Evolutionary conservation across 2,329 filamentous ascomycete genomes (phyloP).

Genomic region (Aureobasidium sp.): DNA sequence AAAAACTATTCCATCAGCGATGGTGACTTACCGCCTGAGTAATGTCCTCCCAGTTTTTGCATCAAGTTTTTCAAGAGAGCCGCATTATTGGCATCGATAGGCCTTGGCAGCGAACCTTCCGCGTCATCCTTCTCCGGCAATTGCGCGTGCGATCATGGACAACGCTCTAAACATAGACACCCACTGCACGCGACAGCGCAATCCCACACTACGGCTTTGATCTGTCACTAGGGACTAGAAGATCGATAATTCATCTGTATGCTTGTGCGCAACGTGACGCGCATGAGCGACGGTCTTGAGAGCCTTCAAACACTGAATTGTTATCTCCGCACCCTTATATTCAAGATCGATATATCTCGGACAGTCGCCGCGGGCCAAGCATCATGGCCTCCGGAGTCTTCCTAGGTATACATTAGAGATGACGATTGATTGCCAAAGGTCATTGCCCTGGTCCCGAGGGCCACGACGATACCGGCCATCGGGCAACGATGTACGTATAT

Average conservation of each 20-base stretch:
- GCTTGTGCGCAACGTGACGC: neutral
- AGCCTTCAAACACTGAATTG: neutral
- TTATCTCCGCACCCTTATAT: neutral
- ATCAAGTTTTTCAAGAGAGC: neutral
- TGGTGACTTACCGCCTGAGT: neutral
- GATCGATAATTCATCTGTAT: neutral
- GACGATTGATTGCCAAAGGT: neutral
- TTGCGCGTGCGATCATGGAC: neutral
- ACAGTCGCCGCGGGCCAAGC: constrained; percentile 5
- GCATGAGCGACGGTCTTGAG: neutral
- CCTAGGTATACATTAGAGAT: neutral
- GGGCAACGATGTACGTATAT: neutral
- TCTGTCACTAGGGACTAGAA: neutral
- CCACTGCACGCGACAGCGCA: neutral
- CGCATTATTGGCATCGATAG: neutral
- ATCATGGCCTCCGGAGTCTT: neutral
- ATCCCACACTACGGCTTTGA: neutral
- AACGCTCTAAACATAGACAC: neutral
- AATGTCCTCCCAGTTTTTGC: neutral
- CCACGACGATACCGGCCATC: too few species aligned
- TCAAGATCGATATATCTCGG: neutral
- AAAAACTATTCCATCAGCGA: neutral
- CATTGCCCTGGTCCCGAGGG: neutral
- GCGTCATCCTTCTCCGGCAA: neutral
- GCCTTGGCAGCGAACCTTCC: neutral